phyloP scores from a whole-genome alignment of 2,329 filamentous ascomycete species.

The Fusarium subglutinans region DNA sequence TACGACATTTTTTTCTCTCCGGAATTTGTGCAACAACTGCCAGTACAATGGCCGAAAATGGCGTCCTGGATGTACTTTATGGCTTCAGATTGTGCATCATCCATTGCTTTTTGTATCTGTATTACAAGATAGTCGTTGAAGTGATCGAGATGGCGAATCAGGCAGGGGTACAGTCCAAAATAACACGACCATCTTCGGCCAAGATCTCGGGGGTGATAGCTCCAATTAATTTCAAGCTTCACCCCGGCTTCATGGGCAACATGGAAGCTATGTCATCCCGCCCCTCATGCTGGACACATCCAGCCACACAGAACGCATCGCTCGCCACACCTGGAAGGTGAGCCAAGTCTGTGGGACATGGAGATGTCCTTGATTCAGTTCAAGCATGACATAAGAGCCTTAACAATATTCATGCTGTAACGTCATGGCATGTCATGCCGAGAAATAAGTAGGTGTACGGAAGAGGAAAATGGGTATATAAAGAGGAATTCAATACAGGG shows the following conservation, averaged over 20 bases:
- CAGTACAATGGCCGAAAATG: neutral
- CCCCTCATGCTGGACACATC: neutral
- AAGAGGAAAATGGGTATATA: constrained; percentile 5
- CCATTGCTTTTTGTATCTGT: neutral
- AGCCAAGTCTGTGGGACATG: neutral
- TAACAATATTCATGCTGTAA: neutral
- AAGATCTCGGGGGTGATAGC: neutral
- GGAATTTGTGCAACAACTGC: neutral
- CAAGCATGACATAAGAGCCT: constrained; percentile 30
- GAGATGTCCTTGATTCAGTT: constrained; percentile 15
- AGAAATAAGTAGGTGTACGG: neutral
- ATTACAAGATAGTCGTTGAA: neutral
- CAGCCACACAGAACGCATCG: constrained; percentile 15
- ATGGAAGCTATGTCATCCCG: constrained; percentile 16
- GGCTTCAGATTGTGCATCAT: neutral
- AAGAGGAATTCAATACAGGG: neutral
- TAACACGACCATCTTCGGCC: neutral
- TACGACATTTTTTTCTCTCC: neutral
- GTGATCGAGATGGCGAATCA: constrained; percentile 16
- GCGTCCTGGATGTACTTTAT: neutral
- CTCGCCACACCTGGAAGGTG: constrained; percentile 1
- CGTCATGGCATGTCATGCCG: constrained; percentile 23
- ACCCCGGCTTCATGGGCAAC: neutral
- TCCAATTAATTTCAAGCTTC: neutral
- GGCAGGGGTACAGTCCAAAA: neutral